A percentile compares a stretch with the other conserved stretches of the same genome.
Conservation (phyloP, 2,329 filamentous ascomycete genomes). For the Drechslerella coelobrocha region DNA sequence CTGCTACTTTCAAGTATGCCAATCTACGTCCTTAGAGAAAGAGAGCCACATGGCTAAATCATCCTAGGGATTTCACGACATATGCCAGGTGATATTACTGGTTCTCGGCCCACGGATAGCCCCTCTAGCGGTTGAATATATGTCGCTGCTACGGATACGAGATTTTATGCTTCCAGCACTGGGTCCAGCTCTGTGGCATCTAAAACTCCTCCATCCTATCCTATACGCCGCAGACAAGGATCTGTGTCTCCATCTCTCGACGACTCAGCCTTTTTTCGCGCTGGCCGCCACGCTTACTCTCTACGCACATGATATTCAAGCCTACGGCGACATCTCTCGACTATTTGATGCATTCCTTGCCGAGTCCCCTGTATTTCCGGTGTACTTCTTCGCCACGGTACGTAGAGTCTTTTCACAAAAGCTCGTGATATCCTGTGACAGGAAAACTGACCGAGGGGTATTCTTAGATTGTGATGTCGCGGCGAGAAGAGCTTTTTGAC, state of each 20-base stretch:
- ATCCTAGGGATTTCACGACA: constrained; percentile 83
- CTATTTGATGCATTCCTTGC: constrained; percentile 92
- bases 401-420: constrained; percentile 43
- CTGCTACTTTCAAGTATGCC: constrained; percentile 79
- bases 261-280: constrained; percentile 86
- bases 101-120: constrained; percentile 73
- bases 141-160: constrained; percentile 87
- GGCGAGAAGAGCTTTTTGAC: constrained; percentile 82
- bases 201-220: constrained; percentile 85
- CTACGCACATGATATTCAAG: constrained; percentile 94
- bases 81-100: constrained; percentile 91
- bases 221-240: constrained; percentile 73
- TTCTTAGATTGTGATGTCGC: constrained; percentile 74
- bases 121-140: constrained; percentile 72
- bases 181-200: constrained; percentile 78
- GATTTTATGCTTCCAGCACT: constrained; percentile 97
- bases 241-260: constrained; percentile 76
- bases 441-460: not conserved
- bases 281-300: constrained; percentile 91
- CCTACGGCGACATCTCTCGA: constrained; percentile 84
- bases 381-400: constrained; percentile 82
- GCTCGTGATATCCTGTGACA: not conserved
- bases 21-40: not conserved
- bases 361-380: constrained; percentile 75
- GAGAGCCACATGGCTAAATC: not conserved